Conservation (phyloP, 129 eudicot genomes). For the Pseudognaphalium luteoalbum region DNA sequence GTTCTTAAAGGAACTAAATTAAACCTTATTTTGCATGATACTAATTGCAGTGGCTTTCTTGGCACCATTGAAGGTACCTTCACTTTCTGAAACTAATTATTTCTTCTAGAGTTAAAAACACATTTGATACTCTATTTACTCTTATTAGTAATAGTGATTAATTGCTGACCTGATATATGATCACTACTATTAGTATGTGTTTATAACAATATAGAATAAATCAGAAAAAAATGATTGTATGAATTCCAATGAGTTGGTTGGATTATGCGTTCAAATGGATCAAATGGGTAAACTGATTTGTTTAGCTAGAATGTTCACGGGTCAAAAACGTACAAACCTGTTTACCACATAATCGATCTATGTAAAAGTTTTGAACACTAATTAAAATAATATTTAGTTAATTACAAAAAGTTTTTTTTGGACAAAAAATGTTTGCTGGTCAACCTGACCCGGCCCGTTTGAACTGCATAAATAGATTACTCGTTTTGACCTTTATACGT, state of each 20-base stretch:
- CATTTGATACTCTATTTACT: background rate
- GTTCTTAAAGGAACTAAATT: conserved; percentile 51
- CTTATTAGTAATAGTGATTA: background rate
- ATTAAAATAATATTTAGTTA: background rate
- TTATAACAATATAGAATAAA: background rate
- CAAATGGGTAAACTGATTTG: background rate
- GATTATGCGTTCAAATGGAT: background rate
- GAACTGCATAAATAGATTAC: background rate
- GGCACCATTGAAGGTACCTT: conserved; percentile 77
- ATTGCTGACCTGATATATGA: conserved; percentile 1
- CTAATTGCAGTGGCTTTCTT: conserved; percentile 88
- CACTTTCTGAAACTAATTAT: background rate
- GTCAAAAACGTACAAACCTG: background rate
- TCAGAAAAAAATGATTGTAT: background rate
- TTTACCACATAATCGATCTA: background rate
- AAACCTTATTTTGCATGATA: conserved; percentile 68
- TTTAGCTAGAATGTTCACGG: background rate
- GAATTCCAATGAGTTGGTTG: background rate
- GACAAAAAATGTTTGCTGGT: background rate
- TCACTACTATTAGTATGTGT: background rate
- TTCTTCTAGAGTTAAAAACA: background rate
- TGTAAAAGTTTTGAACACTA: background rate
- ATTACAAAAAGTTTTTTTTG: background rate
- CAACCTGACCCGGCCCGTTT: background rate
- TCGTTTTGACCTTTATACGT: background rate